Evolutionary conservation across 208 protist species (phyloP), one percentile per base, ranked within the genome.

Genomic region (Trypanosoma brucei): DNA sequence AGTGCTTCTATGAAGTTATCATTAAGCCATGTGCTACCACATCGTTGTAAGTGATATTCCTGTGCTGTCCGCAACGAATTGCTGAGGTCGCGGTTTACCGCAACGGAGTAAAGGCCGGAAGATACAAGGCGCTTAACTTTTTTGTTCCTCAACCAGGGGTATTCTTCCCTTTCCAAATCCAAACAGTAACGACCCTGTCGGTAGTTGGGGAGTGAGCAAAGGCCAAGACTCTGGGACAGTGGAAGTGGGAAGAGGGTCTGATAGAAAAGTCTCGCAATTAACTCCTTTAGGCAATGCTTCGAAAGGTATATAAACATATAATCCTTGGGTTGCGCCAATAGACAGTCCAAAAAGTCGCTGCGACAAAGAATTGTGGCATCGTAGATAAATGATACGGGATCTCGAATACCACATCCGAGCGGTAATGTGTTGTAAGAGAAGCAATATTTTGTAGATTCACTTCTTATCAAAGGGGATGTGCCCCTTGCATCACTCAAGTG

Each of bases 231-330:
- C 37, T 31, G 0, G 2, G 31, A 6, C 31, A 58, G n/a, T 3
- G 83, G 80, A 36, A 89, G 45, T 3, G 67, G 55, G 72, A 92
- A 92, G 49, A 92, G 75, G 39, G 75, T 79, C 62, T 84, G 62
- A 59, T 87, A 92, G 61, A 82, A 76, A 36, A 89, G 44, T 3
- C 6, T 22, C 0, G 51, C 51, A 35, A 84, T 5, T 22, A 75
- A 59, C 1, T 63, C 64, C 37, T 69, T 44, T 1, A 66, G 38
- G 6, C 45, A 59, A 3, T 74, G 54, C 6, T 60, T 60, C 3
- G 75, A 64, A 34, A 79, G 30, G 35, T 68, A 70, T 54, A 76
- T 60, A 51, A 81, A 61, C 42, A 81, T 69, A 2, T 59, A 40
- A 30, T 56, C 54, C 0, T 37, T 48, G 0, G 63, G 66, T 49